Base-by-base conservation (phyloP, 1,284 basidiomycete genomes). In the Coriolopsis trogii region DNA sequence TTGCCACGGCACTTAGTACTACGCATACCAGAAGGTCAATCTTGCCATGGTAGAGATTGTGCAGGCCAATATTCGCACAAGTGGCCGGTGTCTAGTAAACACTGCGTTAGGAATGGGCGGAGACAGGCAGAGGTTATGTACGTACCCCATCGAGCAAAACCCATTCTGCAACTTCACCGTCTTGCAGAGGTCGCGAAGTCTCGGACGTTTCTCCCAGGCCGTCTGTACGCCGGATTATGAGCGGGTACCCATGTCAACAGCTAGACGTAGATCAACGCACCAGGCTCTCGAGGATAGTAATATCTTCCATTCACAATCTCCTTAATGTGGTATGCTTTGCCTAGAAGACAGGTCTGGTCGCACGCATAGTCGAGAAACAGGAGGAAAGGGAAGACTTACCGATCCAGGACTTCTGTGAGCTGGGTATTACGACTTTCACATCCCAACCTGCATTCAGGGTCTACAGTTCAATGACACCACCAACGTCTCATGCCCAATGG, bases 391-490 rank as follows among this genome's bases (percentile, higher is more conserved):
- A 45, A 30, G 16, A 52, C 70, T 49, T 54, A 86, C 89, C 89
- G 38, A 93, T 91, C 94, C 94, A 97, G 31, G 89, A 92, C 70
- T 92, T 93, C 69, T 97, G 94, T 15, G 85, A 81, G 60, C 86
- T 87, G 1, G 94, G 94, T 15, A 96, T 74, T 51, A 96, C 93
- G 3, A 97, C 93, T 61, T 85, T 87, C 34, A 97, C 90, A 60
- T 93, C 80, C 89, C 91, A 94, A 4, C 87, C 89, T 85, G 36
- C 33, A 46, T 36, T 30, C 25, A 40, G 34, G 7, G 3, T 28
- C 56, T 39, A 41, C 52, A 12, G 6, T 20, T 16, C 7, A 38
- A 33, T 37, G 34, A 10, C 6, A 20, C 12, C 12, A 40, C 26
- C 41, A 8, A n/a, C n/a, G n/a, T n/a, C n/a, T n/a, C n/a, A n/a